Base-by-base conservation (phyloP, 352 stramenopile genomes). In the Phytophthora agathidicida region DNA sequence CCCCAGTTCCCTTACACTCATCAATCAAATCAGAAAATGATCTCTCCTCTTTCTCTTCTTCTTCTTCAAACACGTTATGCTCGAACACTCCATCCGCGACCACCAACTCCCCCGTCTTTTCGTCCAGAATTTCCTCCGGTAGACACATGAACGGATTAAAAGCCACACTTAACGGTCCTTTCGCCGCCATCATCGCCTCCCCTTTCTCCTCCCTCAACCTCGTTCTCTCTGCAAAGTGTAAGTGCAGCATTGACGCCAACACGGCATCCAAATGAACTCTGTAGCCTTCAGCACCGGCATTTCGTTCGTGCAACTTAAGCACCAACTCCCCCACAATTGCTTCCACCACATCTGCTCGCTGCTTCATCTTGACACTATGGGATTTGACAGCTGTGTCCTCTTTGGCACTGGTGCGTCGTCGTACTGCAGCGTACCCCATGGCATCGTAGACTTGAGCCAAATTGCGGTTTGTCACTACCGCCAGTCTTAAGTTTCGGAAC, bases 381-480 rank as follows among this genome's bases (percentile, higher is more conserved):
- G 26, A 38, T 32, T 13, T n/a, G n/a, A n/a, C 22, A 24, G 36
- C 55, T 31, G 5, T 32, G 14, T 20, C 59, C 17, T 11, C 10
- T 22, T 45, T 14, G 5, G 38, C 28, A 0, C 14, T 41, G 5
- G 26, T 52, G 7, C 30, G 56, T 1, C 64, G 47, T 4, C 60
- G 62, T 1, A 55, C 31, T 1, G 42, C 30, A 16, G 71, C 68
- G 65, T 89, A 92, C 8, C 80, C 80, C 65, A 93, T 77, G 26
- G 71, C 65, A 27, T 91, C 78, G 42, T 77, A 89, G 9, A 88
- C 82, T 8, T 67, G 57, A 17, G 80, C 79, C 43, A 93, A 58
- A 60, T 91, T 93, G 52, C 78, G 64, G 63, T 93, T 93, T 0
- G 77, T 83, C 26, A 93, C 84, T 13, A 85, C 68, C 0, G 62